A percentile compares a stretch with the other conserved stretches of the same genome.
Evolutionary conservation across 78 protist genomes (phyloP).

Genomic region (Monocercomonoides exilis): DNA sequence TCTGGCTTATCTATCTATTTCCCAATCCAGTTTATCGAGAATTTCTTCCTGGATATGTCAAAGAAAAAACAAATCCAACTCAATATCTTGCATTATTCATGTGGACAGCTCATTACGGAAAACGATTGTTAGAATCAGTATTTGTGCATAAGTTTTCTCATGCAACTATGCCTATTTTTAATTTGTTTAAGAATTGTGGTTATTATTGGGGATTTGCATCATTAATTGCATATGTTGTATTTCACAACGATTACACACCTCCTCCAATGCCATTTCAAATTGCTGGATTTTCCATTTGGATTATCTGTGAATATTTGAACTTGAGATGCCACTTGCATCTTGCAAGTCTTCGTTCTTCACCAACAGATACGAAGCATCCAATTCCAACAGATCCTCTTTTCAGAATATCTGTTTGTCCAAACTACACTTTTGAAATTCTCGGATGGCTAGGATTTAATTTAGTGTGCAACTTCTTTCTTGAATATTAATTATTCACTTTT

Average conservation of each 20-base stretch:
- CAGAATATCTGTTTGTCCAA: constrained; percentile 61
- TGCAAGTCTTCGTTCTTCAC: constrained; percentile 55
- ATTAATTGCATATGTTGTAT: constrained; percentile 43
- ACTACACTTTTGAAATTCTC: constrained; percentile 63
- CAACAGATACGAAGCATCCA: constrained; percentile 45
- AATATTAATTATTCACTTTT: constrained; percentile 40
- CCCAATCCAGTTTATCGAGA: constrained; percentile 7
- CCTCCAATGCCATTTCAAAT: constrained; percentile 10
- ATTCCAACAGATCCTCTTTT: constrained; percentile 53
- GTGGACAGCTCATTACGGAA: constrained; percentile 54
- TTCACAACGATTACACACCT: constrained; percentile 48
- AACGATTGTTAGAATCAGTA: constrained; percentile 60
- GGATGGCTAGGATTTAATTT: constrained; percentile 59
- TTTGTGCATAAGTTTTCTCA: constrained; percentile 66
- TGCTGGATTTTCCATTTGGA: constrained; percentile 21
- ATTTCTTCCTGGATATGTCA: neutral
- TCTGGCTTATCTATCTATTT: constrained; percentile 37
- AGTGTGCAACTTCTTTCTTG: neutral
- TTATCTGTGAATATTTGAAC: neutral
- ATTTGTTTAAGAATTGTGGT: constrained; percentile 57
- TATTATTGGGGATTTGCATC: constrained; percentile 69
- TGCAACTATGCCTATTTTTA: constrained; percentile 66
- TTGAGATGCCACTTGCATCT: constrained; percentile 41
- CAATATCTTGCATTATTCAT: constrained; percentile 33
- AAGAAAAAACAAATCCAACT: constrained; percentile 19